phyloP scores from a whole-genome alignment of 768 basidiomycete species.

The Amanita rubescens region DNA sequence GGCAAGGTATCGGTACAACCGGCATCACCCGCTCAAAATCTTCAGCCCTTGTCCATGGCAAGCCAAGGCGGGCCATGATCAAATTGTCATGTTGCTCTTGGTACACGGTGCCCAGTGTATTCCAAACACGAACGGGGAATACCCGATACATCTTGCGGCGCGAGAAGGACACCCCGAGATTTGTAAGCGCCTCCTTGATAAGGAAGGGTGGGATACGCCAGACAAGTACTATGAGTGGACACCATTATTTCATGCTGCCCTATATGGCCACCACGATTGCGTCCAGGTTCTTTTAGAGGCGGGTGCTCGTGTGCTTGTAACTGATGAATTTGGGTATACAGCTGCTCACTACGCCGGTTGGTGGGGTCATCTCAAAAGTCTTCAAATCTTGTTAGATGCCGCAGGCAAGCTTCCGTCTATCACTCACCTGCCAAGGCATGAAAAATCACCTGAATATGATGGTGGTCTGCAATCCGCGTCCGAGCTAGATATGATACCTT shows the following conservation, averaged over 20 bases:
- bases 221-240: constrained; percentile 99
- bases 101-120: constrained; percentile 69
- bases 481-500: constrained; percentile 89
- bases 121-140: constrained; percentile 93
- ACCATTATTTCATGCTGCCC: constrained; percentile 90
- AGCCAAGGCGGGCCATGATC: constrained; percentile 84
- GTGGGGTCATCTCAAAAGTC: constrained; percentile 78
- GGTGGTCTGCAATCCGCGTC: constrained; percentile 36
- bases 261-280: constrained; percentile 72
- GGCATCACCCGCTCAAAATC: constrained; percentile 50
- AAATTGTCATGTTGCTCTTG: constrained; percentile 73
- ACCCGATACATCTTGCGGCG: constrained; percentile 93
- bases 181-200: constrained; percentile 65
- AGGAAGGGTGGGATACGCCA: constrained; percentile 74
- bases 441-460: constrained; percentile 34
- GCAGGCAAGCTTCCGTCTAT: constrained; percentile 23
- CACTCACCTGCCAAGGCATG: constrained; percentile 10
- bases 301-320: constrained; percentile 64
- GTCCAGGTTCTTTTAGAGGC: constrained; percentile 74
- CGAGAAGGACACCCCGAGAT: constrained; percentile 86
- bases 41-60: constrained; percentile 85
- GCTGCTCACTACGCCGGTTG: constrained; percentile 95
- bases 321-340: constrained; percentile 79
- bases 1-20: constrained; percentile 61
- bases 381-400: constrained; percentile 50